Conservation (phyloP, 106 monocot genomes). For the Gastrodia elata region DNA sequence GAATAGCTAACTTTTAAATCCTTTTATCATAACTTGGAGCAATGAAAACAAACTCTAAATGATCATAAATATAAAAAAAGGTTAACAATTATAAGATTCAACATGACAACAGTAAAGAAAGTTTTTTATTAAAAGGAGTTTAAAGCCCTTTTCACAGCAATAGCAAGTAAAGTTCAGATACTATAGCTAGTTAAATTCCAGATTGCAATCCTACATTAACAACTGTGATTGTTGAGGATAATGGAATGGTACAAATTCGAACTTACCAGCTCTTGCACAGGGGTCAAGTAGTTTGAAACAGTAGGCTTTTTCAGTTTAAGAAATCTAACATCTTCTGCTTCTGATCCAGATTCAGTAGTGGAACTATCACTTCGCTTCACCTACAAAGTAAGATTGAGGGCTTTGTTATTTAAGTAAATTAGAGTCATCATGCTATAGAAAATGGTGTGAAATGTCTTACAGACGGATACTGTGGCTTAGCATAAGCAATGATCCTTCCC, state of each 20-base stretch:
- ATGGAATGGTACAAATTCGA: background rate
- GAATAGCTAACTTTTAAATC: too few species aligned
- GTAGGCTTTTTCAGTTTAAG: constrained; percentile 14
- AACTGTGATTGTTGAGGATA: background rate
- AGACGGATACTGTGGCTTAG: constrained; percentile 33
- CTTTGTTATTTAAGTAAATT: background rate
- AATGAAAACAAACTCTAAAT: background rate
- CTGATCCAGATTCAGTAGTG: constrained; percentile 46
- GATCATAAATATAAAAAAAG: background rate
- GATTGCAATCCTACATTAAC: background rate
- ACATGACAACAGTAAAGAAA: background rate
- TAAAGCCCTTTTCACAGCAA: background rate
- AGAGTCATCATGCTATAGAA: background rate
- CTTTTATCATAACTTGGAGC: background rate
- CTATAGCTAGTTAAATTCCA: background rate
- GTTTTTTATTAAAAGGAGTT: background rate
- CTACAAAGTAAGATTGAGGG: constrained; percentile 14
- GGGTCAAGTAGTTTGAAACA: constrained; percentile 22
- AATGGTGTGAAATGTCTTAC: constrained; percentile 16
- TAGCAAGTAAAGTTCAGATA: background rate
- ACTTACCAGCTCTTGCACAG: constrained; percentile 45
- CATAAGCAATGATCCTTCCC: constrained; percentile 55
- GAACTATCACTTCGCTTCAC: constrained; percentile 42
- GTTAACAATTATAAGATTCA: background rate
- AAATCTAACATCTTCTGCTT: constrained; percentile 35